Evolutionary conservation across 192 early-diverging fungal species (phyloP), one percentile per base, ranked within the genome.

Genomic region (Coemansia sp.): DNA sequence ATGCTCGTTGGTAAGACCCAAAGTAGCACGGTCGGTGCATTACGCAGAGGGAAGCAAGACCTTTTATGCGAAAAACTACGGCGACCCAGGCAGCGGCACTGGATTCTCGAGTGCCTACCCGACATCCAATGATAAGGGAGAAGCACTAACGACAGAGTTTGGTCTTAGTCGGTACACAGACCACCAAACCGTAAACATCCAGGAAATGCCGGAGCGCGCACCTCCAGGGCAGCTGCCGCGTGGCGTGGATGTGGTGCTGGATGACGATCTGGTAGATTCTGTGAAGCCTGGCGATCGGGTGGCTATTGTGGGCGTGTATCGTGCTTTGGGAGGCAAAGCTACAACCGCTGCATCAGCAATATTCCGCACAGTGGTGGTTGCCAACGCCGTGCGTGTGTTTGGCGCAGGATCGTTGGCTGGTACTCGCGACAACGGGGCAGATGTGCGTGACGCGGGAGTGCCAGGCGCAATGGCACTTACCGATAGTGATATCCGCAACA

Each of bases 181-280:
- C 72, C 91, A 91, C 67, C 97, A 99, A 72, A 89, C 85, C 8
- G 85, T 97, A 46, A 91, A 85, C 31, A 83, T 99, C 40, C 97
- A 99, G 73, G 97, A 99, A 80, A 99, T 99, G 95, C 97, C 97
- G 0, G 97, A 99, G 71, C 85, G 95, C 16, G 89, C 95, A 7
- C 94, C 94, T 13, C 88, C 93, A 5, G 95, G 97, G 16, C 88
- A 92, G 70, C 78, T 99, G 58, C 93, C 94, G 28, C 85, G 94
- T 3, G 93, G 93, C 12, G 80, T 97, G 48, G 97, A 99, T 71
- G 83, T 99, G 11, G 84, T 97, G 44, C 74, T 97, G 54, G 94
- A 97, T 63, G 94, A 94, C 67, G 97, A 99, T 70, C 78, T 99
- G 35, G 97, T 94, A 0, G 97, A 99, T 67, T 75, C 78, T 20